Conservation (phyloP, 177 flowering plant genomes). For the Vitis hybrid region DNA sequence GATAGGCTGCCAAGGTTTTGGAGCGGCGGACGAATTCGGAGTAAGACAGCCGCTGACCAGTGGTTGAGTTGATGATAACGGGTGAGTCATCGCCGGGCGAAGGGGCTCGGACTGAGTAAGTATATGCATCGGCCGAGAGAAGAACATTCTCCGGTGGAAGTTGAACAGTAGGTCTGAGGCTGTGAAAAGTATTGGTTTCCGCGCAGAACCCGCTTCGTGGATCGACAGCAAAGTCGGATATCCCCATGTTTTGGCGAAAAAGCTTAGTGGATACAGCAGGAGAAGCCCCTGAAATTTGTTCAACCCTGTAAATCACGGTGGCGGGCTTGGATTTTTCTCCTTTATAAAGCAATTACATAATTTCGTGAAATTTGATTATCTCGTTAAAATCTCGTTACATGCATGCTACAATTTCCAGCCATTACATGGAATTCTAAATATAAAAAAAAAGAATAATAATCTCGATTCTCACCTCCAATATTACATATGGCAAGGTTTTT, state of each 20-base stretch:
- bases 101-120: conserved; percentile 41
- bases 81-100: conserved; percentile 13
- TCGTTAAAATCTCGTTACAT: no score
- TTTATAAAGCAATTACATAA: no score
- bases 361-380: no score
- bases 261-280: no score
- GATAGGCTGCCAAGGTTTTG: conserved; percentile 9
- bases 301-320: no score
- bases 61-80: conserved; percentile 44
- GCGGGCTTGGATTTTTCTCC: no score
- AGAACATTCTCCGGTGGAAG: conserved; percentile 25
- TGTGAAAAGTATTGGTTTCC: conserved; percentile 21
- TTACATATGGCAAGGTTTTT: no score
- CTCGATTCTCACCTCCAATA: no score
- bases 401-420: no score
- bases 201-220: conserved; percentile 46
- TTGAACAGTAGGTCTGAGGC: conserved; percentile 15
- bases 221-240: conserved; percentile 14
- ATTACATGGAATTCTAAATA: no score
- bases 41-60: conserved; percentile 38
- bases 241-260: background rate
- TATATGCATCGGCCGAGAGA: conserved; percentile 37
- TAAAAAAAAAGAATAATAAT: no score
- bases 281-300: no score
- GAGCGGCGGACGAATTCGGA: conserved; percentile 13